Base-by-base conservation (phyloP, 306 rosid genomes). In the Crataegus laevigata region DNA sequence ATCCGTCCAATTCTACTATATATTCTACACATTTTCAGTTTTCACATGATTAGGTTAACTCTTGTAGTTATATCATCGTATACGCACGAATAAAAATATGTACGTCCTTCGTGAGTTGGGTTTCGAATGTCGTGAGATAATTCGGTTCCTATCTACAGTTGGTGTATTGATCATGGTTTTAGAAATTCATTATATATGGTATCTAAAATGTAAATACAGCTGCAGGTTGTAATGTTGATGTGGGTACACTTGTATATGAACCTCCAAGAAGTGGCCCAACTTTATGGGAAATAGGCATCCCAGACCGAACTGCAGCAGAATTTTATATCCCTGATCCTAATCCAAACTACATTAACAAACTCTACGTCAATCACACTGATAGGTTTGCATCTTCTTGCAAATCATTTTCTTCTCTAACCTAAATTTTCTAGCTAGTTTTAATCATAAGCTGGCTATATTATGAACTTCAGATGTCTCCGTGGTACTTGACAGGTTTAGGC, bases 181-280 rank as follows among this genome's bases (percentile, higher is more conserved):
- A 40, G 9, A 40, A 40, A 40, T 10, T 40, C 43, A 40, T 7
- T 40, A 40, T 40, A 7, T 2, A 9, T 40, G 12, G 43, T 2
- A 40, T 40, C 43, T 40, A 40, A 40, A 40, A 50, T 52, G 18
- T 36, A 19, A 63, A 52, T 29, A 19, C 29, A 3, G 18, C 4
- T 17, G 50, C 85, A 91, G 96, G 87, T 36, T 0, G 63, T 71
- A 78, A 78, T 45, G 79, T 84, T 29, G 81, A 86, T 40, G 58
- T 88, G 32, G 94, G 92, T 34, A 80, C 81, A 55, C 84, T 89
- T 69, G 89, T 88, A 0, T 88, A 83, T 79, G 91, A 87, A 25
- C 91, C 97, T 8, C 92, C 90, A 42, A 87, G 97, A 88, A 87
- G 83, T 79, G 97, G 97, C 3, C 92, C 92, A 45, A 91, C 97